phyloP scores from a whole-genome alignment of 2,329 filamentous ascomycete species.

The Onygenales sp. region DNA sequence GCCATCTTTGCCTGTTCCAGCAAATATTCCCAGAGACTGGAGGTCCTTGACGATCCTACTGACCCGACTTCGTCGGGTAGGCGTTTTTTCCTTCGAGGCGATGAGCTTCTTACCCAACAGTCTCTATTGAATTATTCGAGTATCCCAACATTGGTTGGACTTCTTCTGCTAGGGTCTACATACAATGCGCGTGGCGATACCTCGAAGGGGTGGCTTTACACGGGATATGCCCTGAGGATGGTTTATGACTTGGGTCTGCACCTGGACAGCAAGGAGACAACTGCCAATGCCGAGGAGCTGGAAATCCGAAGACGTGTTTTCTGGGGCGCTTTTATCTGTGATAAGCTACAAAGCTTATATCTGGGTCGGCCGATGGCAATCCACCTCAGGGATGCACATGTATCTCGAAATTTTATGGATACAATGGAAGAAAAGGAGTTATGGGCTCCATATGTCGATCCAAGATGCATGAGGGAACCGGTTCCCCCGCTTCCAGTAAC shows the following conservation, averaged over 20 bases:
- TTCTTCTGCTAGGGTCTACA: slow-evolving; percentile 22
- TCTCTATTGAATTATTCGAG: slow-evolving; percentile 23
- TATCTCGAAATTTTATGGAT: slow-evolving; percentile 22
- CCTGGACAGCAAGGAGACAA: slow-evolving; percentile 23
- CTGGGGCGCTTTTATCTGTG: slow-evolving; percentile 28
- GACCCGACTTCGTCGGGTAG: slow-evolving; percentile 27
- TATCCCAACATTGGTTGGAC: slow-evolving; percentile 29
- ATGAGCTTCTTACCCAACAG: slow-evolving; percentile 26
- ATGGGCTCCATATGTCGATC: slow-evolving; percentile 17
- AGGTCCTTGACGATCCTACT: slow-evolving; percentile 23
- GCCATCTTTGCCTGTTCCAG: slow-evolving; percentile 33
- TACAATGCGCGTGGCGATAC: slow-evolving; percentile 16
- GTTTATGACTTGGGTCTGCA: slow-evolving; percentile 33
- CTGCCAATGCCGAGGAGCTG: slow-evolving; percentile 17
- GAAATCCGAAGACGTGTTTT: slow-evolving; percentile 24
- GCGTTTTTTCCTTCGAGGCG: slow-evolving; percentile 31
- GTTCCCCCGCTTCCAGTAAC: slow-evolving; percentile 2
- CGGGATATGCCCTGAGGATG: slow-evolving; percentile 34
- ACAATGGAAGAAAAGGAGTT: slow-evolving; percentile 21
- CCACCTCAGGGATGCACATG: slow-evolving; percentile 17
- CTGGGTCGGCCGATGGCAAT: slow-evolving; percentile 42
- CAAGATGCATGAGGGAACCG: slow-evolving; percentile 5
- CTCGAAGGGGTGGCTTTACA: slow-evolving; percentile 30
- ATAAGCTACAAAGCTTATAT: slow-evolving; percentile 48
- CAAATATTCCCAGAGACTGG: slow-evolving; percentile 30